phyloP scores from a whole-genome alignment of 2,329 filamentous ascomycete species.

The Fusarium clavum region DNA sequence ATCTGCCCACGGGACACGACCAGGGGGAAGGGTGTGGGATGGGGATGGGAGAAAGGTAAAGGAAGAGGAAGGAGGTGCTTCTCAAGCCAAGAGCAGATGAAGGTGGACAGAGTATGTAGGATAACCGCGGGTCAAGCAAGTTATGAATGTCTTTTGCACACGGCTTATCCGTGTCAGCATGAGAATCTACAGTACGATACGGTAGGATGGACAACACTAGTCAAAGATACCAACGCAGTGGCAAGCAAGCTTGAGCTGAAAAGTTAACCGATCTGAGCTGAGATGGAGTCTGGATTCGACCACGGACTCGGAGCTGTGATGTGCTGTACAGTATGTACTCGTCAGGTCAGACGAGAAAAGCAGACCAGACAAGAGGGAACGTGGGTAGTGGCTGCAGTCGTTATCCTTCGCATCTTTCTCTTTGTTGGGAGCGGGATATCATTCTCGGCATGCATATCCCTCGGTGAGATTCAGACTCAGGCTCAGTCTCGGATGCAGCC shows the following conservation, averaged over 20 bases:
- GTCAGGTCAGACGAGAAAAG: neutral
- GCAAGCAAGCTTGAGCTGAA: constrained; percentile 2
- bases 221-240: constrained; percentile 1
- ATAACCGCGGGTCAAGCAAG: constrained; percentile 16
- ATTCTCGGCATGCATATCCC: neutral
- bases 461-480: constrained; percentile 9
- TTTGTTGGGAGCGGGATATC: constrained; percentile 8
- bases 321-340: neutral
- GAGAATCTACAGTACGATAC: neutral
- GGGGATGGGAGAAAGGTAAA: constrained; percentile 2
- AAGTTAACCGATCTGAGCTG: constrained; percentile 7
- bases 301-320: neutral
- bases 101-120: constrained; percentile 1
- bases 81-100: constrained; percentile 12
- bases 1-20: constrained; percentile 4
- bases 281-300: constrained; percentile 9
- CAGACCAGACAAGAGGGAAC: neutral
- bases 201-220: neutral
- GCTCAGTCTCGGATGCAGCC: neutral
- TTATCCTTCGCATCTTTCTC: constrained; percentile 1
- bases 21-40: constrained; percentile 10
- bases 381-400: constrained; percentile 1
- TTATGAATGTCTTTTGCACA: constrained; percentile 35
- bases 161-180: constrained; percentile 13
- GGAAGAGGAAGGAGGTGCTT: constrained; percentile 11